phyloP scores from a whole-genome alignment of 2,329 filamentous ascomycete genomes.

The Macrophomina pseudophaseolina region DNA sequence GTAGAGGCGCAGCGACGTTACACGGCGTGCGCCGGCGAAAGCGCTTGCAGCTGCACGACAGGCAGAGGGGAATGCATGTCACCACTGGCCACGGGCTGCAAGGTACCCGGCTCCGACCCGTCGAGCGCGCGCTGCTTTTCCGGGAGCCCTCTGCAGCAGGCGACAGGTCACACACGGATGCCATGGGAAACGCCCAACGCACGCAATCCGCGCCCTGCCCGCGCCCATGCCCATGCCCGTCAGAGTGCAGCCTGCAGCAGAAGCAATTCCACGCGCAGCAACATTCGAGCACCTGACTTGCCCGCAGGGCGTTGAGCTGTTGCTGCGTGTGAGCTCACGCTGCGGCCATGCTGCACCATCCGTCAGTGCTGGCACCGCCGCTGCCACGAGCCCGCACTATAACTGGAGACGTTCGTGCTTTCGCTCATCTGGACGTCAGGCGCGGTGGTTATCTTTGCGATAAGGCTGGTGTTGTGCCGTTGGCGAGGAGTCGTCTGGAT shows the following conservation, averaged over 20 bases:
- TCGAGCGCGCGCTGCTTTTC: conserved; percentile 8
- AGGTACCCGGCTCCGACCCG: conserved; percentile 24
- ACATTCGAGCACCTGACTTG: conserved; percentile 13
- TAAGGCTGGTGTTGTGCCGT: background rate
- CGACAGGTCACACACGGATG: conserved; percentile 3
- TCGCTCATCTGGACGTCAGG: background rate
- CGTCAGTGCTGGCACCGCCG: background rate
- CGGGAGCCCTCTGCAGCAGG: conserved; percentile 3
- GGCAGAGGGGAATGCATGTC: conserved; percentile 22
- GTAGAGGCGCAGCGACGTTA: background rate
- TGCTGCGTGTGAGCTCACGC: background rate
- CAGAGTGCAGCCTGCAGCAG: conserved; percentile 15
- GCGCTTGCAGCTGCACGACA: conserved; percentile 25
- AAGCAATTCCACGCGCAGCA: conserved; percentile 10
- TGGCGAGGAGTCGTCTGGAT: background rate
- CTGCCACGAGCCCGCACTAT: background rate
- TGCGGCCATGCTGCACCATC: background rate
- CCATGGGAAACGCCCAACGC: conserved; percentile 4
- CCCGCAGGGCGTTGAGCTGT: background rate
- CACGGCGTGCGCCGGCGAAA: conserved; percentile 6
- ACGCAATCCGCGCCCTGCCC: conserved; percentile 11
- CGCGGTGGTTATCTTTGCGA: background rate
- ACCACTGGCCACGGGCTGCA: conserved; percentile 15
- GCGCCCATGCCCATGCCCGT: background rate
- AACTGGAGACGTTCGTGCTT: background rate